Conservation (phyloP, 2,329 filamentous ascomycete species). For the Aaosphaeria arxii region DNA sequence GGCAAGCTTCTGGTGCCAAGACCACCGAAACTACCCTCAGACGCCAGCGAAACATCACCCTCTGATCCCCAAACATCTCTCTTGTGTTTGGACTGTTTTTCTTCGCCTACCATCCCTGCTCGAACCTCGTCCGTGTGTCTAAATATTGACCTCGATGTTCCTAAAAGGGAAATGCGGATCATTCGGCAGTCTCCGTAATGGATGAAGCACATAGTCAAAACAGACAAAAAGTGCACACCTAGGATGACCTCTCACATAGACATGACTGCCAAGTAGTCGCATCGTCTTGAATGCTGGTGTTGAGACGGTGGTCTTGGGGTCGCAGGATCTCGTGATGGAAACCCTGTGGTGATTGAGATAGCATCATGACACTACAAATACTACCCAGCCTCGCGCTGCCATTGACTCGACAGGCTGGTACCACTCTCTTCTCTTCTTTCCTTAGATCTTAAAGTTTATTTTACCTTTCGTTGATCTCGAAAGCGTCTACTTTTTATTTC, state of each 20-base stretch:
- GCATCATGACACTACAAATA: slow-evolving; percentile 6
- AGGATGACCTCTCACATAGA: slow-evolving; percentile 10
- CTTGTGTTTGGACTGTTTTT: slow-evolving; percentile 5
- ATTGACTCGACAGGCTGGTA: slow-evolving; percentile 4
- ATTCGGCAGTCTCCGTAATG: too few relatives aligned
- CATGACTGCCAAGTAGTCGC: slow-evolving; percentile 15
- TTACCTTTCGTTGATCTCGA: slow-evolving; percentile 1
- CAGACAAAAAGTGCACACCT: neutral
- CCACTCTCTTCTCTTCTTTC: slow-evolving; percentile 2
- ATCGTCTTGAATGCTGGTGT: neutral
- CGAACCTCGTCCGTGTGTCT: slow-evolving; percentile 1
- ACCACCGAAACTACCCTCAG: slow-evolving; percentile 27
- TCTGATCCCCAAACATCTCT: slow-evolving; percentile 21
- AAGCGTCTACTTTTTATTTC: neutral
- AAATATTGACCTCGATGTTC: too few relatives aligned
- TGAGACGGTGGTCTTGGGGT: neutral
- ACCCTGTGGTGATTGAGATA: too few relatives aligned
- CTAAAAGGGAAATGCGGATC: too few relatives aligned
- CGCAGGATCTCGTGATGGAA: too few relatives aligned
- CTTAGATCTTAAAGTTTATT: slow-evolving; percentile 2
- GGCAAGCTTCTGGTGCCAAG: slow-evolving; percentile 27
- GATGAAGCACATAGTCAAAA: too few relatives aligned
- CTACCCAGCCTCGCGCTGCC: neutral
- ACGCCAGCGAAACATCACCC: slow-evolving; percentile 30
- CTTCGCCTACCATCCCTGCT: slow-evolving; percentile 9